Percentiles rank a stretch among this genome's conserved stretches.
Evolutionary conservation across 352 stramenopile species (phyloP).

Genomic region (Phytopythium litorale): DNA sequence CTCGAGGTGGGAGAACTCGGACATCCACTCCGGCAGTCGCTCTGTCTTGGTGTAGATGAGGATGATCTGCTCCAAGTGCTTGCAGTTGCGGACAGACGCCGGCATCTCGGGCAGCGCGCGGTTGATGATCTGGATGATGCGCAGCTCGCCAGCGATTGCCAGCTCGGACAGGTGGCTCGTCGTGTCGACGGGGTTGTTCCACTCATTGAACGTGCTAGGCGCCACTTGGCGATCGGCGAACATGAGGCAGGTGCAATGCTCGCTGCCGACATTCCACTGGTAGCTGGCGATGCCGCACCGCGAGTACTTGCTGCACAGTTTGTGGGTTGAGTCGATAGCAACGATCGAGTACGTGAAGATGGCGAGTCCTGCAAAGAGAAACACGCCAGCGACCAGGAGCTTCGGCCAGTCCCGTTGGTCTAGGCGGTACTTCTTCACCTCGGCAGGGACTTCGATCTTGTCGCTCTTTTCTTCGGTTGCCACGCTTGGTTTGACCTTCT

Average conservation of each 20-base stretch:
- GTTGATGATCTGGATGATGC: constrained; percentile 49
- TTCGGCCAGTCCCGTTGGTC: constrained; percentile 17
- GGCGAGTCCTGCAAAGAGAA: constrained; percentile 17
- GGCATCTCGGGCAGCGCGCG: constrained; percentile 30
- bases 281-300: constrained; percentile 38
- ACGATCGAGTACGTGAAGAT: constrained; percentile 29
- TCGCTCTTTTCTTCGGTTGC: neutral
- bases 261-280: constrained; percentile 31
- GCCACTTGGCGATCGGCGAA: constrained; percentile 31
- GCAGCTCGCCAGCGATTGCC: constrained; percentile 29
- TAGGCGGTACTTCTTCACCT: constrained; percentile 7
- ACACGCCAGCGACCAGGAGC: constrained; percentile 28
- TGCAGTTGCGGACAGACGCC: constrained; percentile 24
- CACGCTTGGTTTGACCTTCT: constrained; percentile 1
- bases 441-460: neutral
- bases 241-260: constrained; percentile 31
- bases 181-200: constrained; percentile 31
- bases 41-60: constrained; percentile 36
- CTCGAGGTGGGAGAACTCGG: constrained; percentile 27
- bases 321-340: constrained; percentile 20
- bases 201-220: constrained; percentile 31
- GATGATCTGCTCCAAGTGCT: constrained; percentile 31
- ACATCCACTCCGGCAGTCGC: constrained; percentile 16
- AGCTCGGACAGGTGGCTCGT: constrained; percentile 23
- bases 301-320: constrained; percentile 24